Percentiles rank a stretch among this genome's conserved stretches.
Evolutionary conservation across 1,139 yeast species (phyloP).

Genomic region (Blastobotrys petasosporus): DNA sequence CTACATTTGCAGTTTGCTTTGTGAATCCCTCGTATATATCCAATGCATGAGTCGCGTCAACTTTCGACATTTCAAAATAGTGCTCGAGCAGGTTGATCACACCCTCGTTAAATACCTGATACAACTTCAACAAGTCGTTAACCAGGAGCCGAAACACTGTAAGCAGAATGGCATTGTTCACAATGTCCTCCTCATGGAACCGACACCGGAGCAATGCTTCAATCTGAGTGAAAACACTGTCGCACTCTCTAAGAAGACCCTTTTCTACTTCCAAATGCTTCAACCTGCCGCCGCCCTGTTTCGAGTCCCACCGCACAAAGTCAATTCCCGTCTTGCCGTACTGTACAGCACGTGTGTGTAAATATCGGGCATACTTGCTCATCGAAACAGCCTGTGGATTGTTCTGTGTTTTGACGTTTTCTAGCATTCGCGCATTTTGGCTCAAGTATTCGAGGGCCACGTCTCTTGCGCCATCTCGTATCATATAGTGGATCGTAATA

Average conservation of each 20-base stretch:
- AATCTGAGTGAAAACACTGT: constrained; percentile 77
- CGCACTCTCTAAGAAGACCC: constrained; percentile 77
- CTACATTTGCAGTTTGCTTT: constrained; percentile 80
- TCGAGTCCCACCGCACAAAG: constrained; percentile 54
- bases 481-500: constrained; percentile 82
- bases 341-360: constrained; percentile 63
- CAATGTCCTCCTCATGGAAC: constrained; percentile 61
- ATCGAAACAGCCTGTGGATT: constrained; percentile 56
- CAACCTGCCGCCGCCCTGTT: constrained; percentile 50
- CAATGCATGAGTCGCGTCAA: constrained; percentile 82
- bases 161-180: constrained; percentile 74
- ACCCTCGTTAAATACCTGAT: constrained; percentile 90
- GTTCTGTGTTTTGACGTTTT: constrained; percentile 34
- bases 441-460: constrained; percentile 62
- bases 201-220: constrained; percentile 68
- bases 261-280: constrained; percentile 64
- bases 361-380: constrained; percentile 64
- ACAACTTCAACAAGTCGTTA: constrained; percentile 74
- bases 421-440: constrained; percentile 55
- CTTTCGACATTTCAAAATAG: constrained; percentile 83
- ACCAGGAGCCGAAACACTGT: constrained; percentile 84
- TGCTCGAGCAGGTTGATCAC: constrained; percentile 89
- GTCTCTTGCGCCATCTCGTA: constrained; percentile 80
- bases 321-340: constrained; percentile 61
- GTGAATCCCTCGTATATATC: constrained; percentile 80